These are phyloP conservation scores for Gloeophyllum trabeum DNA, from an alignment of 768 basidiomycete species.

Conservation along the genomic window DNA sequence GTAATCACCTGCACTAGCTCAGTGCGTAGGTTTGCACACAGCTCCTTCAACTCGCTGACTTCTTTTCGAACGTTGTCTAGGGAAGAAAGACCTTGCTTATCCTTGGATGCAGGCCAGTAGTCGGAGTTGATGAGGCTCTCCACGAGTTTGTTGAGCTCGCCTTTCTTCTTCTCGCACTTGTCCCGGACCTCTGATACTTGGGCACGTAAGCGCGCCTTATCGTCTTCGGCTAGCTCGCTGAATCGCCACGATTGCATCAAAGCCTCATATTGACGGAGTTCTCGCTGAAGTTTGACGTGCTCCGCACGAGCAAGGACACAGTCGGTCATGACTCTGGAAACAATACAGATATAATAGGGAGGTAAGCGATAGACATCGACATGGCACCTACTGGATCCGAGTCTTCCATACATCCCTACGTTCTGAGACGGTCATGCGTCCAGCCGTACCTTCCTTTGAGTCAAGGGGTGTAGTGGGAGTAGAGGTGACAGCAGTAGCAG, in stretches of 20 bases:
- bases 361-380: background rate
- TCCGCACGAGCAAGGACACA: slow-evolving; percentile 23
- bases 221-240: slow-evolving; percentile 14
- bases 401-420: too few species aligned
- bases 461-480: too few species aligned
- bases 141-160: slow-evolving; percentile 18
- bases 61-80: slow-evolving; percentile 18
- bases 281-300: slow-evolving; percentile 18
- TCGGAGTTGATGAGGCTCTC: slow-evolving; percentile 20
- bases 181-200: slow-evolving; percentile 14
- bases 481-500: too few species aligned
- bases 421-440: too few species aligned
- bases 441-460: too few species aligned
- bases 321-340: slow-evolving; percentile 22
- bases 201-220: slow-evolving; percentile 12
- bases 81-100: slow-evolving; percentile 11
- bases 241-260: slow-evolving; percentile 15
- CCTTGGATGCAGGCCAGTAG: slow-evolving; percentile 27
- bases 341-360: slow-evolving; percentile 1
- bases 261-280: slow-evolving; percentile 16
- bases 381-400: too few species aligned
- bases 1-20: background rate
- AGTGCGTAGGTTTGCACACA: slow-evolving; percentile 1
- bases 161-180: slow-evolving; percentile 18
- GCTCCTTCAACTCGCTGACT: slow-evolving; percentile 17